These are phyloP conservation scores for Sugiyamaella xylanicola DNA, from an alignment of 1,139 yeast species.

Conservation along the genomic window DNA sequence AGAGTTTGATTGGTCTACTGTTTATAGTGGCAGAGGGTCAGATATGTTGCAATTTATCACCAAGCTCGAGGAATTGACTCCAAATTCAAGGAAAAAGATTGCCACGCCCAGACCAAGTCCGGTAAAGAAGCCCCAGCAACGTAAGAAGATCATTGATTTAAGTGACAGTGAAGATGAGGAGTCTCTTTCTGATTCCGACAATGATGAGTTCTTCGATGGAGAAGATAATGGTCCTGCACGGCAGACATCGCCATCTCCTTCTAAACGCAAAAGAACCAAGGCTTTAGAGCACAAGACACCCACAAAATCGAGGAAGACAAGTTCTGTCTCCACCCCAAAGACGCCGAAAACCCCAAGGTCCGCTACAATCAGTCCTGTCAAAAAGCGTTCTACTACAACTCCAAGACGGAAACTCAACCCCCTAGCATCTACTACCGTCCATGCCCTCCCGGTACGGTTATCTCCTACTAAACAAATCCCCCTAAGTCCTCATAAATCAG, in stretches of 20 bases:
- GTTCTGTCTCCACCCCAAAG: not conserved
- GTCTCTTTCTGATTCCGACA: slow-evolving; percentile 1
- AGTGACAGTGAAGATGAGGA: slow-evolving; percentile 11
- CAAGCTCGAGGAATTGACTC: slow-evolving; percentile 16
- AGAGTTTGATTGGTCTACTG: slow-evolving; percentile 25
- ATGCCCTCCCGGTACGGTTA: slow-evolving; percentile 4
- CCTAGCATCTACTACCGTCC: slow-evolving; percentile 1
- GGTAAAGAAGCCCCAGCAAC: not conserved
- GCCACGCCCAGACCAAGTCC: slow-evolving; percentile 2
- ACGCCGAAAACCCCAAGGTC: slow-evolving; percentile 8
- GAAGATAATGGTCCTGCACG: too few relatives aligned
- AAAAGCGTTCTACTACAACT: not conserved
- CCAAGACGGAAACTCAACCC: slow-evolving; percentile 2
- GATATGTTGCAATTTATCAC: slow-evolving; percentile 19
- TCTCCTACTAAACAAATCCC: slow-evolving; percentile 19
- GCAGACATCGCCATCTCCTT: not conserved
- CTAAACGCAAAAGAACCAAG: not conserved
- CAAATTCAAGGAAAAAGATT: not conserved
- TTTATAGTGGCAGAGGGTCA: slow-evolving; percentile 24
- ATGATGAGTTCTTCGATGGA: slow-evolving; percentile 13
- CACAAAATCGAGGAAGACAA: not conserved
- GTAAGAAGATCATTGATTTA: slow-evolving; percentile 6
- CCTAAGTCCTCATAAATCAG: slow-evolving; percentile 47
- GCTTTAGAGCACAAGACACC: slow-evolving; percentile 10
- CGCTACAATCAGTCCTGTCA: not conserved